Evolutionary conservation across 192 early-diverging fungal genomes (phyloP).

Genomic region (Coemansia sp.): DNA sequence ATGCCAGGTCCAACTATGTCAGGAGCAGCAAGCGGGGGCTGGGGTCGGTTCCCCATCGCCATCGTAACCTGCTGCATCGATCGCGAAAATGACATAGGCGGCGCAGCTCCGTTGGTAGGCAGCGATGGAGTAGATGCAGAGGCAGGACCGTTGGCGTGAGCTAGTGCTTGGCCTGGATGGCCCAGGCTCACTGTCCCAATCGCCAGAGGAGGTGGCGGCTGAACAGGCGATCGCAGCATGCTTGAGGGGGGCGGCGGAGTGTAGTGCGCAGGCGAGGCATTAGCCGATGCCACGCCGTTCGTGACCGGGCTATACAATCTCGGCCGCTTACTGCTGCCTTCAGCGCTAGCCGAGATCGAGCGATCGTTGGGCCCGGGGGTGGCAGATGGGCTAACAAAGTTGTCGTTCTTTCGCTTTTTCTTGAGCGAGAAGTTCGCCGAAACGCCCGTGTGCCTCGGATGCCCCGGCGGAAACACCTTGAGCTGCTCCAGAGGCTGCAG

Average conservation of each 20-base stretch:
- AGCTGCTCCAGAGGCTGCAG: constrained; percentile 52
- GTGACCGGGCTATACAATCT: constrained; percentile 29
- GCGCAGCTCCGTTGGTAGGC: constrained; percentile 14
- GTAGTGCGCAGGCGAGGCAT: constrained; percentile 27
- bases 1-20: constrained; percentile 1
- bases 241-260: constrained; percentile 18
- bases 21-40: neutral
- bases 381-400: constrained; percentile 35
- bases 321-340: constrained; percentile 23
- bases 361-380: constrained; percentile 43
- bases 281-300: constrained; percentile 29
- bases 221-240: constrained; percentile 12
- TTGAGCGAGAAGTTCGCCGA: constrained; percentile 49
- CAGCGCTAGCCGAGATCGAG: constrained; percentile 28
- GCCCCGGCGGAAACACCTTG: constrained; percentile 47
- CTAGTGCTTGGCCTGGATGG: neutral
- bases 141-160: neutral
- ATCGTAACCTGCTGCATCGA: constrained; percentile 6
- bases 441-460: constrained; percentile 47
- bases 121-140: constrained; percentile 6
- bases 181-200: constrained; percentile 1
- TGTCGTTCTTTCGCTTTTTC: constrained; percentile 44
- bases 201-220: constrained; percentile 11
- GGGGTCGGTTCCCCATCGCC: neutral
- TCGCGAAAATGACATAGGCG: neutral